Percentiles rank a stretch among this genome's conserved stretches.
Evolutionary conservation across 441 rosid genomes (phyloP).

Genomic region (Breynia disticha): DNA sequence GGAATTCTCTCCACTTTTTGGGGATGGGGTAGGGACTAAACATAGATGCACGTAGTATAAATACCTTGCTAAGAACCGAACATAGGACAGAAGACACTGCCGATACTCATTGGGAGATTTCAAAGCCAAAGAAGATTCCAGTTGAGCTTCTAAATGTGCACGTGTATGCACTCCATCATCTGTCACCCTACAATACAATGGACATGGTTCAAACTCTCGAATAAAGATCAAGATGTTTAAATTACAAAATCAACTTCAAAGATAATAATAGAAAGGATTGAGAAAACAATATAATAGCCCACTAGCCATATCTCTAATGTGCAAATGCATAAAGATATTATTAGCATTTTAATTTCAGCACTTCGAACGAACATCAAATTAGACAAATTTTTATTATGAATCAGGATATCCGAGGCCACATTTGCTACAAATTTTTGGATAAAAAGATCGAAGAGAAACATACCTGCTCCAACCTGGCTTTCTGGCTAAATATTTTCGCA

Average conservation of each 20-base stretch:
- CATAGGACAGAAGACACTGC: slow-evolving; percentile 87
- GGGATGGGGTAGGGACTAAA: not conserved
- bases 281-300: no score
- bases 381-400: no score
- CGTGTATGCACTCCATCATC: slow-evolving; percentile 96
- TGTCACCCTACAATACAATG: slow-evolving; percentile 48
- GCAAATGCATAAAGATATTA: no score
- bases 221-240: not conserved
- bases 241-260: no score
- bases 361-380: no score
- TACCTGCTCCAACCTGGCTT: slow-evolving; percentile 99
- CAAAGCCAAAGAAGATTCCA: slow-evolving; percentile 77
- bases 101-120: slow-evolving; percentile 83
- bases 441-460: not conserved
- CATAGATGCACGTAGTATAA: not conserved
- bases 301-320: no score
- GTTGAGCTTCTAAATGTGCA: slow-evolving; percentile 92
- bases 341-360: no score
- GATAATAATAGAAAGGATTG: no score
- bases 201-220: slow-evolving; percentile 11
- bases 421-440: no score
- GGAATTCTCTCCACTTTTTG: not conserved
- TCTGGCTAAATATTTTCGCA: slow-evolving; percentile 84
- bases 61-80: slow-evolving; percentile 82
- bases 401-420: no score